These are phyloP conservation scores for Nitzschia sp. DNA, from an alignment of 108 stramenopile species.

Conservation along the genomic window DNA sequence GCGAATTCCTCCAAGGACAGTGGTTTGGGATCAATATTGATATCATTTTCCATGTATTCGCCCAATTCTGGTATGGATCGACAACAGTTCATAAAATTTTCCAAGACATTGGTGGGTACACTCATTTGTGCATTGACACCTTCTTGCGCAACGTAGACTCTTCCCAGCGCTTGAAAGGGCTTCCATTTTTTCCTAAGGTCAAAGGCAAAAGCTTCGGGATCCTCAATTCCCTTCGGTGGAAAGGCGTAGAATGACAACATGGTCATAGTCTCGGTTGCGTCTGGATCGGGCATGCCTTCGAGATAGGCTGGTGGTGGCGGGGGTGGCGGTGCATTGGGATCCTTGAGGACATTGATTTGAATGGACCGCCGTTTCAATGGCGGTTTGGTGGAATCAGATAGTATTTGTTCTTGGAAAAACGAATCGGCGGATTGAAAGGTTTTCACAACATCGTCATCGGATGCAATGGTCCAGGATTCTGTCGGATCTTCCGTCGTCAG, in stretches of 20 bases:
- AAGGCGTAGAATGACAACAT: slow-evolving; percentile 91
- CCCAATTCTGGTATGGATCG: slow-evolving; percentile 64
- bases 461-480: slow-evolving; percentile 45
- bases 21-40: slow-evolving; percentile 84
- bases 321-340: slow-evolving; percentile 87
- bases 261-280: slow-evolving; percentile 69
- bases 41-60: slow-evolving; percentile 84
- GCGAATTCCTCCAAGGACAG: slow-evolving; percentile 67
- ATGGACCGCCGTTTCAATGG: slow-evolving; percentile 73
- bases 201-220: slow-evolving; percentile 73
- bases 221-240: slow-evolving; percentile 60
- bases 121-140: slow-evolving; percentile 99
- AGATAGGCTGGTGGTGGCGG: slow-evolving; percentile 73
- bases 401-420: slow-evolving; percentile 38
- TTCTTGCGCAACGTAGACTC: slow-evolving; percentile 93
- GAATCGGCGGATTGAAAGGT: slow-evolving; percentile 68
- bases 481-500: not conserved
- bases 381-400: not conserved
- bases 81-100: slow-evolving; percentile 64
- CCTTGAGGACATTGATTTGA: slow-evolving; percentile 67
- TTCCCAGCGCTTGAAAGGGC: slow-evolving; percentile 86
- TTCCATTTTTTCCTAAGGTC: slow-evolving; percentile 68
- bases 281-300: slow-evolving; percentile 68
- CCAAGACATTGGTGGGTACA: slow-evolving; percentile 84
- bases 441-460: slow-evolving; percentile 69